These are phyloP conservation scores for Cutaneotrichosporon dermatis DNA, from an alignment of 1,284 basidiomycete species.

Conservation along the genomic window DNA sequence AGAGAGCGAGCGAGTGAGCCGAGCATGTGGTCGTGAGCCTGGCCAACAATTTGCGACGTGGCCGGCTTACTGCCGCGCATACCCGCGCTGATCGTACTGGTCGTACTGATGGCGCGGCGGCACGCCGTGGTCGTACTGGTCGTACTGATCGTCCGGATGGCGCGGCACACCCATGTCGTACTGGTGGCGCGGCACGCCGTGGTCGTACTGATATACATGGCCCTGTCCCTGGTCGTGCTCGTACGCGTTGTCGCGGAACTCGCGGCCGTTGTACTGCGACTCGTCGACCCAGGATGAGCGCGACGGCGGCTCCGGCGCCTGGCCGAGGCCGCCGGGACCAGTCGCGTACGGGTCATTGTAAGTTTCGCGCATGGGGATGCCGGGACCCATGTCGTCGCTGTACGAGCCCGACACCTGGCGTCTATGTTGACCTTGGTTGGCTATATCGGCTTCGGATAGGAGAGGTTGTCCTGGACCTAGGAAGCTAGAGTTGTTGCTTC, in stretches of 20 bases:
- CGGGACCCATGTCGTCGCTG: background rate
- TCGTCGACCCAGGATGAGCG: conserved; percentile 1
- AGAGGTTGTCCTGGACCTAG: background rate
- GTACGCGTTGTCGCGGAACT: background rate
- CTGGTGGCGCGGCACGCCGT: background rate
- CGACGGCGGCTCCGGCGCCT: background rate
- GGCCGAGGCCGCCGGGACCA: background rate
- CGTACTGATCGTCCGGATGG: too few species aligned
- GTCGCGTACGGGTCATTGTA: conserved; percentile 3
- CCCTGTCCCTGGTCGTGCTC: background rate
- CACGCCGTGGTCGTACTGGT: background rate
- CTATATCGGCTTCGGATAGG: background rate
- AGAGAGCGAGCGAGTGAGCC: too few species aligned
- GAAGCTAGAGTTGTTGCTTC: background rate
- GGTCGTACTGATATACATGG: background rate
- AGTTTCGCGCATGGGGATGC: background rate
- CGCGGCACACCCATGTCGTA: background rate
- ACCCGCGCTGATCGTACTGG: background rate
- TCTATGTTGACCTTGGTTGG: background rate
- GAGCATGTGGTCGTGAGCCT: too few species aligned
- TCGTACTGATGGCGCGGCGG: background rate
- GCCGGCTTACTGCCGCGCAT: too few species aligned
- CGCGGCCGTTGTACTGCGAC: background rate
- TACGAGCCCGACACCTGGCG: conserved; percentile 3
- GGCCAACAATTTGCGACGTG: too few species aligned